phyloP scores from a whole-genome alignment of 768 basidiomycete species.

The Thelephora aurantiotincta region DNA sequence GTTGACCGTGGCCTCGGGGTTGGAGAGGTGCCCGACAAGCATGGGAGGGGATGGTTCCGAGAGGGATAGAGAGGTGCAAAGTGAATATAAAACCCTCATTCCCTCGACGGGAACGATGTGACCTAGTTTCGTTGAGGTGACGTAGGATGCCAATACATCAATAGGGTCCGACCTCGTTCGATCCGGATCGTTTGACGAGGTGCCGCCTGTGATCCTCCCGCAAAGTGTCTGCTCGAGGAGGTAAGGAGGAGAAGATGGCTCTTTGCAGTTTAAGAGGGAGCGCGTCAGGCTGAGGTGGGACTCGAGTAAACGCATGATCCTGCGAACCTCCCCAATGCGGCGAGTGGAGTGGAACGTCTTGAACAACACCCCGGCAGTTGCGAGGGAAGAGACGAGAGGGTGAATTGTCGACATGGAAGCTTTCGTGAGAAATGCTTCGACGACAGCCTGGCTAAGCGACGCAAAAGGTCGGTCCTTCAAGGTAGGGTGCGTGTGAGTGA shows the following conservation, averaged over 20 bases:
- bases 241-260: conserved; percentile 16
- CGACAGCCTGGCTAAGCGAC: conserved; percentile 43
- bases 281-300: conserved; percentile 49
- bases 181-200: conserved; percentile 26
- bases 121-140: conserved; percentile 52
- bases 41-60: conserved; percentile 52
- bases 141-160: conserved; percentile 57
- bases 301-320: conserved; percentile 55
- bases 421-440: conserved; percentile 58
- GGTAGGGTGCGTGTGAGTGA: conserved; percentile 45
- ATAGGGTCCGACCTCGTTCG: conserved; percentile 52
- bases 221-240: conserved; percentile 70
- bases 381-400: conserved; percentile 62
- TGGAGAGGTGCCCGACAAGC: conserved; percentile 63
- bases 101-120: conserved; percentile 49
- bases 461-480: conserved; percentile 44
- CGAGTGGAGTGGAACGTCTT: conserved; percentile 45
- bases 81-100: conserved; percentile 47
- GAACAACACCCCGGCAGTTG: conserved; percentile 44
- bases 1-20: conserved; percentile 58
- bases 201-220: conserved; percentile 39
- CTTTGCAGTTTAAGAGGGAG: conserved; percentile 51
- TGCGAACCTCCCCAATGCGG: conserved; percentile 53
- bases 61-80: conserved; percentile 51
- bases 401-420: conserved; percentile 71